Conservation (phyloP, 495 filamentous ascomycete genomes). For the Penicillium robsamsonii region DNA sequence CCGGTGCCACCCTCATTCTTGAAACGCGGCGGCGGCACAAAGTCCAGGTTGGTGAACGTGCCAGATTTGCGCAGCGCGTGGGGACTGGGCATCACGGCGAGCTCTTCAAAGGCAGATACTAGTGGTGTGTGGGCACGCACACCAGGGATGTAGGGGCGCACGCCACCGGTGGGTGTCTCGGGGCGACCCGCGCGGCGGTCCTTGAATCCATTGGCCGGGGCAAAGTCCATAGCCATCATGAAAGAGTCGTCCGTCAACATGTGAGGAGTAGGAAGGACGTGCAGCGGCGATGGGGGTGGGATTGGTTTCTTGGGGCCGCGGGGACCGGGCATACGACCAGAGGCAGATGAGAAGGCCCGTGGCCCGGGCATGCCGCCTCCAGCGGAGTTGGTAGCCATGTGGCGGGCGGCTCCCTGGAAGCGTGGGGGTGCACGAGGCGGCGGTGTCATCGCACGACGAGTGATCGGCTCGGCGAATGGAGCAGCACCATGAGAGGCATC, state of each 20-base stretch:
- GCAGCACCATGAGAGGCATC: slow-evolving; percentile 49
- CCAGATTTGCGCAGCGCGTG: slow-evolving; percentile 85
- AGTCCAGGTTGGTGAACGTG: slow-evolving; percentile 88
- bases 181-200: slow-evolving; percentile 71
- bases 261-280: slow-evolving; percentile 78
- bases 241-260: slow-evolving; percentile 83
- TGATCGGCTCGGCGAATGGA: slow-evolving; percentile 77
- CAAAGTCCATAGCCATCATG: slow-evolving; percentile 76
- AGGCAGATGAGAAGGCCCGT: slow-evolving; percentile 70
- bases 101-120: slow-evolving; percentile 81
- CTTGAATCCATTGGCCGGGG: slow-evolving; percentile 68
- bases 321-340: slow-evolving; percentile 52
- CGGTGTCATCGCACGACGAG: slow-evolving; percentile 94
- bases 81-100: slow-evolving; percentile 83
- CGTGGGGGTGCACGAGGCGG: slow-evolving; percentile 77
- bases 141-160: slow-evolving; percentile 67
- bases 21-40: slow-evolving; percentile 89
- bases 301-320: slow-evolving; percentile 56
- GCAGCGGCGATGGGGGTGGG: slow-evolving; percentile 72
- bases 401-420: slow-evolving; percentile 54
- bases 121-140: slow-evolving; percentile 73
- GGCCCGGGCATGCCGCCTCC: slow-evolving; percentile 49
- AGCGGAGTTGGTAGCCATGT: slow-evolving; percentile 49
- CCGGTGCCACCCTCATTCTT: slow-evolving; percentile 66
- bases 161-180: slow-evolving; percentile 75